Percentiles rank a stretch among this genome's conserved stretches.
Evolutionary conservation across 331 rosid species (phyloP).

Genomic region (Stylosanthes scabra): DNA sequence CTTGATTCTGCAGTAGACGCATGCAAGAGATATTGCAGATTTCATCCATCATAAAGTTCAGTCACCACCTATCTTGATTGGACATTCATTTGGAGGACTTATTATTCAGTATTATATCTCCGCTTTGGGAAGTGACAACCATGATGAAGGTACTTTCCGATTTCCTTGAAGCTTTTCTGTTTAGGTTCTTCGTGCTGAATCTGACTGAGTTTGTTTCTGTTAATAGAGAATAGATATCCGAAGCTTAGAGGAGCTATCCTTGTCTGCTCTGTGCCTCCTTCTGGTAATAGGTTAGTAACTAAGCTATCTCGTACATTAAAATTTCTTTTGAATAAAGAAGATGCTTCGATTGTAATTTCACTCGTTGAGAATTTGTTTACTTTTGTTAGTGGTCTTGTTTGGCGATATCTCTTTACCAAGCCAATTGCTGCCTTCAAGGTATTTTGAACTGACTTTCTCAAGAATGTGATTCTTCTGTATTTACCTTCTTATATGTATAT

Average conservation of each 20-base stretch:
- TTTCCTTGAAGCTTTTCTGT: background rate
- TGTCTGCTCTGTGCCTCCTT: conserved; percentile 92
- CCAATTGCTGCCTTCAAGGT: conserved; percentile 95
- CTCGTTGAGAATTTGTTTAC: conserved; percentile 31
- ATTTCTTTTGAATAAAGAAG: background rate
- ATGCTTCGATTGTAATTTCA: background rate
- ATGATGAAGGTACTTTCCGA: conserved; percentile 52
- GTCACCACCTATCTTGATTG: conserved; percentile 75
- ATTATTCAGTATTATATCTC: conserved; percentile 80
- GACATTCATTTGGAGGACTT: conserved; percentile 94
- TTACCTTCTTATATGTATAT: conserved; percentile 16
- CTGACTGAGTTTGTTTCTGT: conserved; percentile 40
- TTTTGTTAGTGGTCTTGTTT: conserved; percentile 73
- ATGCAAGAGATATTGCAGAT: conserved; percentile 79
- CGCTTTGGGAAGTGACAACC: conserved; percentile 45
- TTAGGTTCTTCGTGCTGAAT: conserved; percentile 29
- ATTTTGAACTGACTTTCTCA: conserved; percentile 31
- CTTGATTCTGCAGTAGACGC: conserved; percentile 77
- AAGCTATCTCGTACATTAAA: conserved; percentile 7
- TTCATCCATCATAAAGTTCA: conserved; percentile 57
- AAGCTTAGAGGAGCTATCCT: conserved; percentile 73
- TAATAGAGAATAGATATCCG: conserved; percentile 51
- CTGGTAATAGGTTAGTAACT: conserved; percentile 81
- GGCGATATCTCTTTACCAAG: conserved; percentile 83
- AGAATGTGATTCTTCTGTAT: conserved; percentile 24